Percentiles rank a stretch among this genome's conserved stretches.
phyloP scores from a whole-genome alignment of 2,329 filamentous ascomycete genomes.

The Truncatella angustata region DNA sequence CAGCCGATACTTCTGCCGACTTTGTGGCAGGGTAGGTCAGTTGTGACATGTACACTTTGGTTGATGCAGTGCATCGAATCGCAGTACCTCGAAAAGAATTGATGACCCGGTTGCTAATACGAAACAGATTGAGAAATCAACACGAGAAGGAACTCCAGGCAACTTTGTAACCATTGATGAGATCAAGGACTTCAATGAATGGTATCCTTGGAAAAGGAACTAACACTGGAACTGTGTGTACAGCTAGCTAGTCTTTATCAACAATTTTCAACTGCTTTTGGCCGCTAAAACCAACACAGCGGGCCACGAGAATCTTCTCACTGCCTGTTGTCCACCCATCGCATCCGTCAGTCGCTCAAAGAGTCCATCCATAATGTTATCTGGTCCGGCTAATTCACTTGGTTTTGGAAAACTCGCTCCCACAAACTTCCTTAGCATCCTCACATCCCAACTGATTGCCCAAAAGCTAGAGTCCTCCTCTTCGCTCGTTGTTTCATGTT shows the following conservation, averaged over 20 bases:
- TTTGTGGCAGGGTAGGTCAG: slow-evolving; percentile 14
- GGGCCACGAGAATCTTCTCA: background rate
- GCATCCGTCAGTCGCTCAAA: background rate
- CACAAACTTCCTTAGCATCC: background rate
- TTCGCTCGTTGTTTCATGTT: background rate
- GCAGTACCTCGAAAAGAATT: too few relatives aligned
- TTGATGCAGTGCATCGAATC: background rate
- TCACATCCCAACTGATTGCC: background rate
- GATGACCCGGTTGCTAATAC: background rate
- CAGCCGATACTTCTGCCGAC: slow-evolving; percentile 9
- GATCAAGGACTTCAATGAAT: slow-evolving; percentile 11
- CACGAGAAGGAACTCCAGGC: slow-evolving; percentile 14
- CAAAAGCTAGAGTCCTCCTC: background rate
- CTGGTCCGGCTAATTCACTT: background rate
- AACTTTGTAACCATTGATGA: slow-evolving; percentile 12
- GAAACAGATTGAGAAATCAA: slow-evolving; percentile 12
- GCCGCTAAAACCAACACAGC: background rate
- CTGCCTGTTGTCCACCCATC: background rate
- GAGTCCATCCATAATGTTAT: background rate
- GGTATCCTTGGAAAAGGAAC: background rate
- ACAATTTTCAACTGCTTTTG: background rate
- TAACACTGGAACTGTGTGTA: background rate
- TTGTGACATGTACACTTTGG: background rate
- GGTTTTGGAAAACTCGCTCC: background rate
- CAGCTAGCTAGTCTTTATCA: background rate